A percentile compares a stretch with the other conserved stretches of the same genome.
Evolutionary conservation across 2,329 filamentous ascomycete genomes (phyloP).

Genomic region (Hawksworthiomyces lignivorus): DNA sequence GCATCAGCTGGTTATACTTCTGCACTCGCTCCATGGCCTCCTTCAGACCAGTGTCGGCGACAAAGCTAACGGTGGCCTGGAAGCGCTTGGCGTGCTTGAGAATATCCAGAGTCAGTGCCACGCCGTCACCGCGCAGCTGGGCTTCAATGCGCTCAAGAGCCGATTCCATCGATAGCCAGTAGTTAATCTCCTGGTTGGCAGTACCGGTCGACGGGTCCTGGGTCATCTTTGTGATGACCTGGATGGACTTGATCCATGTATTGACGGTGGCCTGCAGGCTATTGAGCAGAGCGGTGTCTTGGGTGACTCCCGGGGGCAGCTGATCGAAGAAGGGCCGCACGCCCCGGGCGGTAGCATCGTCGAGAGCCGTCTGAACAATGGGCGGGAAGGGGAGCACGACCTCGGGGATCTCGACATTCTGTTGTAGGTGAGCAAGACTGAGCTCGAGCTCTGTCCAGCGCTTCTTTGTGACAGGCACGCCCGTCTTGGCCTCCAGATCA

Average conservation of each 20-base stretch:
- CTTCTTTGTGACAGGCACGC: conserved; percentile 95
- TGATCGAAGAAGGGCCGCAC: conserved; percentile 68
- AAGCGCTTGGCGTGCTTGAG: conserved; percentile 96
- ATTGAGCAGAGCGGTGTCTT: conserved; percentile 89
- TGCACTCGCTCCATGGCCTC: conserved; percentile 94
- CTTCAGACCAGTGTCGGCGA: conserved; percentile 89
- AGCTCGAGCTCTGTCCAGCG: conserved; percentile 90
- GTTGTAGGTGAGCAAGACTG: conserved; percentile 82
- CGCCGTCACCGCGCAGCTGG: conserved; percentile 82
- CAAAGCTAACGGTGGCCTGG: conserved; percentile 94
- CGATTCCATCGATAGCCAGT: conserved; percentile 96
- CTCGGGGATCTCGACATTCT: conserved; percentile 96
- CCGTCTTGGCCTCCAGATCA: conserved; percentile 85
- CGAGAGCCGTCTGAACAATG: conserved; percentile 75
- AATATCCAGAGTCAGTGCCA: conserved; percentile 85
- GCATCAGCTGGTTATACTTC: conserved; percentile 98
- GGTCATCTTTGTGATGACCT: conserved; percentile 89
- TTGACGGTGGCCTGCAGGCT: conserved; percentile 90
- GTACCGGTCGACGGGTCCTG: conserved; percentile 70
- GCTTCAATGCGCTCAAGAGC: conserved; percentile 85
- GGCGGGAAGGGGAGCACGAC: conserved; percentile 82
- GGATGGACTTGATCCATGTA: conserved; percentile 97
- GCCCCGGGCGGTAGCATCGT: conserved; percentile 62
- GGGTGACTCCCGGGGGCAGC: conserved; percentile 66
- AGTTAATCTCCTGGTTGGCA: conserved; percentile 96